Conservation (phyloP, 2,329 filamentous ascomycete species). For the Pseudogymnoascus sp. region DNA sequence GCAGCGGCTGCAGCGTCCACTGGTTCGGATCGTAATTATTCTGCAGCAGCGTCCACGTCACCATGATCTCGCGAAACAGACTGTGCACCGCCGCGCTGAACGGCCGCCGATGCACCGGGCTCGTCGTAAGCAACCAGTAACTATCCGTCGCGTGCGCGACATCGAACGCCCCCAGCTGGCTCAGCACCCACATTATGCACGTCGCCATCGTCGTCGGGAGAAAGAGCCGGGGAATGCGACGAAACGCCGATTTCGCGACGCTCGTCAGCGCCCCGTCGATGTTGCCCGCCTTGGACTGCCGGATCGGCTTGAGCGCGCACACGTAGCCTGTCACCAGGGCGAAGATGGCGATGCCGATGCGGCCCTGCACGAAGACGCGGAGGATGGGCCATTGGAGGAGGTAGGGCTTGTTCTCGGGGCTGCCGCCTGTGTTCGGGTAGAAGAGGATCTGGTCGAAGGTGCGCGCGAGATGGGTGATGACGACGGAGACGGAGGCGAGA, state of each 20-base stretch:
- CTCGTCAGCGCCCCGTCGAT: constrained; percentile 43
- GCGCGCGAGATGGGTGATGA: constrained; percentile 45
- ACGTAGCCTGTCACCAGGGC: constrained; percentile 58
- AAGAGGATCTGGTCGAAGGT: constrained; percentile 45
- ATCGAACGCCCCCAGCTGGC: constrained; percentile 48
- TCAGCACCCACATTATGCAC: constrained; percentile 44
- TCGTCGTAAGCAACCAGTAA: constrained; percentile 48
- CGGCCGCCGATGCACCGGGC: constrained; percentile 34
- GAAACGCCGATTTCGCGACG: constrained; percentile 49
- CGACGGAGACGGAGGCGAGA: constrained; percentile 45
- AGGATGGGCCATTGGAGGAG: constrained; percentile 51
- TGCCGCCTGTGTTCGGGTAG: constrained; percentile 35
- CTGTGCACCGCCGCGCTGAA: constrained; percentile 35
- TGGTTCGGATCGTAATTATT: constrained; percentile 50
- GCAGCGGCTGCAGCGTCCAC: constrained; percentile 48
- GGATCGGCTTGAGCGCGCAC: constrained; percentile 52
- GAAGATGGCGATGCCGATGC: constrained; percentile 59
- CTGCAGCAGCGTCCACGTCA: constrained; percentile 42
- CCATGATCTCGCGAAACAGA: constrained; percentile 37
- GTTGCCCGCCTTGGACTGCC: constrained; percentile 44
- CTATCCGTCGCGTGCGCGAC: constrained; percentile 49
- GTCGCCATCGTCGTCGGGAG: constrained; percentile 49
- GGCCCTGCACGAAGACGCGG: constrained; percentile 50
- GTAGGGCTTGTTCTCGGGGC: constrained; percentile 29
- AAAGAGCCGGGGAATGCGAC: constrained; percentile 48